Evolutionary conservation across 768 basidiomycete species (phyloP).

Genomic region (Rhizopogon sp.): DNA sequence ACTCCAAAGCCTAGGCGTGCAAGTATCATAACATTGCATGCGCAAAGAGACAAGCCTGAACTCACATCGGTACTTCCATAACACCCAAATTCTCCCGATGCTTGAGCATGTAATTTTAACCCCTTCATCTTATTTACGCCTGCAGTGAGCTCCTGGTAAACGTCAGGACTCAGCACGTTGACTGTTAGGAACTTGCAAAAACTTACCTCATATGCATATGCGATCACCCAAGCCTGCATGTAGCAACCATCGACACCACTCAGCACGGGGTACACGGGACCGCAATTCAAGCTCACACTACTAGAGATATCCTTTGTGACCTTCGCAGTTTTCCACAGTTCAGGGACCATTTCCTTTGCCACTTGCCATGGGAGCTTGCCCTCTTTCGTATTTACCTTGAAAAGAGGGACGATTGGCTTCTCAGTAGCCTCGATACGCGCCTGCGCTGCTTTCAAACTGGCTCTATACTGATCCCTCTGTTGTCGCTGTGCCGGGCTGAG

Average conservation of each 20-base stretch:
- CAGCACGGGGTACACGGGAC: neutral
- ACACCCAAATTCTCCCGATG: neutral
- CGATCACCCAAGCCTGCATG: conserved; percentile 17
- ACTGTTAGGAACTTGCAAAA: neutral
- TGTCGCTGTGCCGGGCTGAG: conserved; percentile 26
- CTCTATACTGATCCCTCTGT: conserved; percentile 32
- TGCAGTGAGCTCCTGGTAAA: conserved; percentile 3
- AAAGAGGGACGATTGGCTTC: neutral
- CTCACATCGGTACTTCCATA: neutral
- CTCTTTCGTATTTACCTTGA: neutral
- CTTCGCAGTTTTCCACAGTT: neutral
- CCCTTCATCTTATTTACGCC: conserved; percentile 6
- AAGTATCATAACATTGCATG: neutral
- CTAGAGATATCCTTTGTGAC: neutral
- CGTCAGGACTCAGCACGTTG: no score
- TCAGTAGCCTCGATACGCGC: conserved; percentile 9
- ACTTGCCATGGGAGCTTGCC: conserved; percentile 6
- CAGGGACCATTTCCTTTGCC: conserved; percentile 5
- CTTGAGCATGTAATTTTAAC: neutral
- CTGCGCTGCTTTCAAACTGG: conserved; percentile 18
- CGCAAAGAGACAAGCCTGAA: neutral
- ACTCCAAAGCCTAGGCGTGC: conserved; percentile 11
- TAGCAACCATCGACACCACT: neutral
- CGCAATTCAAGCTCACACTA: conserved; percentile 1
- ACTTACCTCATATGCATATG: conserved; percentile 9